Percentiles rank a stretch among this genome's conserved stretches.
phyloP scores from a whole-genome alignment of 768 basidiomycete genomes.

The Trametes punicea region DNA sequence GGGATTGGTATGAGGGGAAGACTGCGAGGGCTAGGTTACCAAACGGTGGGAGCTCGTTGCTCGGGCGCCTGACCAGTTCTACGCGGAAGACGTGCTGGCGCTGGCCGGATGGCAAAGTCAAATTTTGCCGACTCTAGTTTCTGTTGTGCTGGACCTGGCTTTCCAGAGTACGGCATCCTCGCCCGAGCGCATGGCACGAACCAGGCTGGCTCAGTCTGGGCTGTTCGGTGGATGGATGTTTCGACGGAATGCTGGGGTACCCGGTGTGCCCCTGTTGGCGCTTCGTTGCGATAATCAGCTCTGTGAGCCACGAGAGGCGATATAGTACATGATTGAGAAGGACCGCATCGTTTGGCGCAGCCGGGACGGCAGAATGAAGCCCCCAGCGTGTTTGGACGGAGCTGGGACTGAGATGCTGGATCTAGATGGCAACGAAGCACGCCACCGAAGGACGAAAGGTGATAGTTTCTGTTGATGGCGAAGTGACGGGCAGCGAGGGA shows the following conservation, averaged over 20 bases:
- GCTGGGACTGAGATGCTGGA: neutral
- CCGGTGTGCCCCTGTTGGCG: neutral
- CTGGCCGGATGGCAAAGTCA: neutral
- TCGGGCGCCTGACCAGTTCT: neutral
- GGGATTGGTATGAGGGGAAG: too few relatives aligned
- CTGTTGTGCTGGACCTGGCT: neutral
- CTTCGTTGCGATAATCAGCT: too few relatives aligned
- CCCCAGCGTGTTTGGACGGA: too few relatives aligned
- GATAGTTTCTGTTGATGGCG: constrained; percentile 8
- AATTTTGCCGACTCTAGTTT: constrained; percentile 3
- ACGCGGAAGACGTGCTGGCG: neutral
- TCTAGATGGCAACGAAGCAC: neutral
- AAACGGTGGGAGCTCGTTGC: neutral
- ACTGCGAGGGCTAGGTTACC: neutral
- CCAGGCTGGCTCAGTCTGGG: neutral
- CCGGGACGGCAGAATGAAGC: neutral
- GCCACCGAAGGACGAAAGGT: neutral
- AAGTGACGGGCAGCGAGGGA: constrained; percentile 2
- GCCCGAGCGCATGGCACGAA: neutral
- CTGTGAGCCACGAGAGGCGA: too few relatives aligned
- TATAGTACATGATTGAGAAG: too few relatives aligned
- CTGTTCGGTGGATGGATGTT: neutral
- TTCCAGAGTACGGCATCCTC: constrained; percentile 5
- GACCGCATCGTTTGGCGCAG: neutral
- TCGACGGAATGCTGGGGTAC: neutral